Percentiles rank a stretch among this genome's conserved stretches.
These are phyloP conservation scores for Fusarium domesticum DNA, from an alignment of 2,329 filamentous ascomycete species.

Conservation along the genomic window DNA sequence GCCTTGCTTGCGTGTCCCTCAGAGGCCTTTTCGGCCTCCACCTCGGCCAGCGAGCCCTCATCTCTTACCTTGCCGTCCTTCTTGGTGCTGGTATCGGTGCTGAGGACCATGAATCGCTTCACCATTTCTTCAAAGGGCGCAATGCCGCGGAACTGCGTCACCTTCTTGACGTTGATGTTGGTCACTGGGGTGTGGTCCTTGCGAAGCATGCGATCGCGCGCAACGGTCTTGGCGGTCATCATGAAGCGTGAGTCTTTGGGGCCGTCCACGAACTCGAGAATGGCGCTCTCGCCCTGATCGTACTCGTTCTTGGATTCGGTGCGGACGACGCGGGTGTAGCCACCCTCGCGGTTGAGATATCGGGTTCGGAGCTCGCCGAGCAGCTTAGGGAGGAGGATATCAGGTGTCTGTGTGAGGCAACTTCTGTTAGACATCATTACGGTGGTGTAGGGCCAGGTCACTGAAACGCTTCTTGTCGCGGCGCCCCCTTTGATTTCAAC, in stretches of 20 bases:
- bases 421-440: too few relatives aligned
- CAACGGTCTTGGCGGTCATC: slow-evolving; percentile 83
- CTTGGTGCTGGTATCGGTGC: slow-evolving; percentile 10
- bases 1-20: slow-evolving; percentile 33
- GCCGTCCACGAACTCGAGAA: slow-evolving; percentile 93
- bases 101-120: slow-evolving; percentile 36
- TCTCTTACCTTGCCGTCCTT: slow-evolving; percentile 5
- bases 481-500: slow-evolving; percentile 33
- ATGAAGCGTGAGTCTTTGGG: slow-evolving; percentile 92
- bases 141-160: slow-evolving; percentile 73
- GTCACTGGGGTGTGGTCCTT: slow-evolving; percentile 68
- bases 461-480: too few relatives aligned
- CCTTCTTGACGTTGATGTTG: slow-evolving; percentile 74
- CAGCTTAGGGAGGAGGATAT: slow-evolving; percentile 75
- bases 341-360: slow-evolving; percentile 76
- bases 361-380: slow-evolving; percentile 79
- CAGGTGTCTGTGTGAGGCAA: slow-evolving; percentile 67
- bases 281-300: slow-evolving; percentile 85
- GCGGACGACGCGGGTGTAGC: slow-evolving; percentile 91
- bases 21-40: slow-evolving; percentile 19
- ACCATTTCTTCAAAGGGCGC: slow-evolving; percentile 66
- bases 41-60: slow-evolving; percentile 15
- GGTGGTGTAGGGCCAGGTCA: too few relatives aligned
- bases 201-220: slow-evolving; percentile 56
- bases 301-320: slow-evolving; percentile 80